These are phyloP conservation scores for Hyparrhenia diplandra DNA, from an alignment of 176 grass and related monocot genomes.

Conservation along the genomic window DNA sequence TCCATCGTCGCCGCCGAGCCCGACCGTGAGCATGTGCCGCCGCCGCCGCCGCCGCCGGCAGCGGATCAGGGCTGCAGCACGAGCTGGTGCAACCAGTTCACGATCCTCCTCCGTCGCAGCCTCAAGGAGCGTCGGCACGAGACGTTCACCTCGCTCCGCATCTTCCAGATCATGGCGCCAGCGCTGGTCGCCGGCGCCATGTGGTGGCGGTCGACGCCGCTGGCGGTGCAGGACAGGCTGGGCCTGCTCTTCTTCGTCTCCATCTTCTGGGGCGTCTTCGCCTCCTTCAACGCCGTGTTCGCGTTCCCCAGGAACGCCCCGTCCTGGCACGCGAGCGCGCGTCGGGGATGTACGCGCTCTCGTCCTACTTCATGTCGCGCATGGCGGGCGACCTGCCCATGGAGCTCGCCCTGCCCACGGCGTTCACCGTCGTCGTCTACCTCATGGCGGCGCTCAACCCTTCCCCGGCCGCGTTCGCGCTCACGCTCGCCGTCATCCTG, in stretches of 20 bases:
- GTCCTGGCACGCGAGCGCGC: conserved; percentile 67
- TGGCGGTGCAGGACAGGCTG: conserved; percentile 58
- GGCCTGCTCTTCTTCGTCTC: conserved; percentile 98
- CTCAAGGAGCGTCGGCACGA: conserved; percentile 94
- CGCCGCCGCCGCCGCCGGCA: neutral
- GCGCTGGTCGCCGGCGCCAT: conserved; percentile 74
- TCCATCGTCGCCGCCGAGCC: conserved; percentile 17
- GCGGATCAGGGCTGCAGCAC: conserved; percentile 25
- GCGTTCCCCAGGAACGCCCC: conserved; percentile 80
- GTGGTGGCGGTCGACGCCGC: conserved; percentile 87
- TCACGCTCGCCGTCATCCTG: conserved; percentile 60
- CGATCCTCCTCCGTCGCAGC: conserved; percentile 72
- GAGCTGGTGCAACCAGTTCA: conserved; percentile 70
- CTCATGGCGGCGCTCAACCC: conserved; percentile 87
- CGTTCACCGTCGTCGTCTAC: conserved; percentile 73
- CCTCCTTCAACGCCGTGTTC: conserved; percentile 95
- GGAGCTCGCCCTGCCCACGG: conserved; percentile 78
- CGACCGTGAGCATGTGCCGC: neutral
- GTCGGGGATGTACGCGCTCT: conserved; percentile 87
- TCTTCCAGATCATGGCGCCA: conserved; percentile 82
- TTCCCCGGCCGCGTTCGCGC: conserved; percentile 47
- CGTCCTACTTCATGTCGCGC: conserved; percentile 80
- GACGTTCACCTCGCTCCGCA: conserved; percentile 78
- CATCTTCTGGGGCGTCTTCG: conserved; percentile 99
- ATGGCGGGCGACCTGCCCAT: conserved; percentile 89